Evolutionary conservation across 441 rosid species (phyloP), one percentile per base, ranked within the genome.

Genomic region (Gossypium lobatum): DNA sequence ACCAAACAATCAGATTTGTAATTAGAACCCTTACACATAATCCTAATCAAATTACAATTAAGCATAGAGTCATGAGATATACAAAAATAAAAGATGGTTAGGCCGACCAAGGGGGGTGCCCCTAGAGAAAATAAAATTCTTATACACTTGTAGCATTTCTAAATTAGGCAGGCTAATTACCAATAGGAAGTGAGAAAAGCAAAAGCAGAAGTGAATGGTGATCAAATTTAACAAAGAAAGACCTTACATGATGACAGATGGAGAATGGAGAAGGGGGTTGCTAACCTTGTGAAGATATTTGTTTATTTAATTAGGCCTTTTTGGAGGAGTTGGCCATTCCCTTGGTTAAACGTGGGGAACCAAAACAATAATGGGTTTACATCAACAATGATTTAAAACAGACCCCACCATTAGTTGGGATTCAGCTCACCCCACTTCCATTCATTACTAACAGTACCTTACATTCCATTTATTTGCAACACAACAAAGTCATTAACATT

Each of bases 311-410:
- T n/a, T 3, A n/a, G 46, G 52, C 5, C 3, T 53, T 58, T 74
- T 17, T 1, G 57, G 8, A 45, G 67, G 72, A 73, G 71, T 42
- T 75, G 75, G 61, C 64, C 73, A 75, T 76, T 53, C 62, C 26
- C 78, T 59, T 45, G 55, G 58, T 28, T 67, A 72, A 79, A 82
- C 82, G 85, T 85, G 91, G 85, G 87, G 83, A 84, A 81, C 85
- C 84, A 60, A 64, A 71, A 53, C 82, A 79, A 84, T 85, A 61
- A 84, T 81, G 83, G 61, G 63, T 75, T 77, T 68, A 74, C 77
- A 79, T 77, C 76, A 65, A 75, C 80, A 77, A 85, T 83, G 74
- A 87, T 84, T 78, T 34, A 70, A 46, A 16, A 53, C 18, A 62
- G 57, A 69, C 34, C 85, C 86, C 79, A 48, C 80, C 63, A 31